Evolutionary conservation across 345 rosid genomes (phyloP).

Genomic region (Punica granatum): DNA sequence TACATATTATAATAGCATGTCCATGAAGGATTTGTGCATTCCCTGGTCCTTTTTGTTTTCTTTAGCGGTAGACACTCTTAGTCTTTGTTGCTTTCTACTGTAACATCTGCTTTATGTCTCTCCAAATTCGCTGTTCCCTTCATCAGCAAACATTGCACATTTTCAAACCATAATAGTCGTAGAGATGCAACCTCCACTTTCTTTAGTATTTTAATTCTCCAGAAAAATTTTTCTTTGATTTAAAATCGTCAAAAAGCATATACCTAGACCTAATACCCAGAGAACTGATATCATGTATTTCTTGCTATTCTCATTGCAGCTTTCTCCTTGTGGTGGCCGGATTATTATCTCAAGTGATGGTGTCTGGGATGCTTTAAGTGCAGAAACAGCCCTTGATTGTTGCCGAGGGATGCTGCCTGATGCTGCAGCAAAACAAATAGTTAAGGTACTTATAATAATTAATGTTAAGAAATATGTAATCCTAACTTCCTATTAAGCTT

Average conservation of each 20-base stretch:
- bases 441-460: conserved; percentile 40
- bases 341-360: conserved; percentile 93
- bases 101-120: too few species aligned
- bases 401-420: conserved; percentile 87
- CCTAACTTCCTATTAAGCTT: background rate
- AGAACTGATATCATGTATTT: background rate
- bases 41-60: background rate
- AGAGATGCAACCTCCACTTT: too few species aligned
- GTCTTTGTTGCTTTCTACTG: too few species aligned
- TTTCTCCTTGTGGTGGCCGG: conserved; percentile 88
- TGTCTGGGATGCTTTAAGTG: conserved; percentile 93
- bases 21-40: background rate
- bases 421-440: conserved; percentile 90
- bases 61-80: too few species aligned
- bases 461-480: background rate
- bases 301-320: conserved; percentile 33
- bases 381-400: conserved; percentile 78
- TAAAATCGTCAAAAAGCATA: too few species aligned
- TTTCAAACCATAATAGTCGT: too few species aligned
- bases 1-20: background rate
- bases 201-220: too few species aligned
- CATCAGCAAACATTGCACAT: too few species aligned
- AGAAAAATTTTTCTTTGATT: too few species aligned
- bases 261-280: background rate
- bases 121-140: too few species aligned